A percentile compares a stretch with the other conserved stretches of the same genome.
Evolutionary conservation across 371 early-diverging fungal species (phyloP).

Genomic region (Mortierella sp.): DNA sequence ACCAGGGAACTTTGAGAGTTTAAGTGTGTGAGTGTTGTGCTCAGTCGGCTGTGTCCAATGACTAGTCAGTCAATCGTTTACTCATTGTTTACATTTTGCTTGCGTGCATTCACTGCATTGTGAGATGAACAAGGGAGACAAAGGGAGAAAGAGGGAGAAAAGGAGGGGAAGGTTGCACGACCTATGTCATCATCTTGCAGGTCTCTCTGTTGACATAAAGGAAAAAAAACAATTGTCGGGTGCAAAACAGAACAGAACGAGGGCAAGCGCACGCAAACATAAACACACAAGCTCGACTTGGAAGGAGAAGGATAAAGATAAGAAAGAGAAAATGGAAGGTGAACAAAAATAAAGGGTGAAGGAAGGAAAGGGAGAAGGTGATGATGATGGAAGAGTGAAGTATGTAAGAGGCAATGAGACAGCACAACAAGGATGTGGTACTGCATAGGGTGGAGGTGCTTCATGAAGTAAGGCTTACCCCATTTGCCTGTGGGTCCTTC

Average conservation of each 20-base stretch:
- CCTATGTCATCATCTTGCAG: conserved; percentile 8
- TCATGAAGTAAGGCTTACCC: not conserved
- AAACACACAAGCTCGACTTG: not conserved
- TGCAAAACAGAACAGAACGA: not conserved
- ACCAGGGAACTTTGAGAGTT: not conserved
- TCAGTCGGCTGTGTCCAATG: conserved; percentile 8
- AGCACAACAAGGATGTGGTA: not conserved
- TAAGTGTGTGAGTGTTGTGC: not conserved
- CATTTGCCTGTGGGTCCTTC: not conserved
- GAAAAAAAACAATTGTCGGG: not conserved
- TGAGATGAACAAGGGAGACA: not conserved
- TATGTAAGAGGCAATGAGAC: not conserved
- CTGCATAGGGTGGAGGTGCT: not conserved
- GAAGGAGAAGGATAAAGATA: not conserved
- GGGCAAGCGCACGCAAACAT: not conserved
- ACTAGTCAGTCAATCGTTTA: not conserved
- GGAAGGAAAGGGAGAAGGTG: not conserved
- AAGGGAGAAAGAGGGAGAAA: not conserved
- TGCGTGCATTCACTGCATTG: not conserved
- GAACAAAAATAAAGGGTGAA: too few relatives aligned
- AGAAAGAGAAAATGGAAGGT: not conserved
- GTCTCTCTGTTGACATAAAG: not conserved
- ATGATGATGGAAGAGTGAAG: not conserved
- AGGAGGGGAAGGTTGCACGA: not conserved
- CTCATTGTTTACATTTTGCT: not conserved